A percentile compares a stretch with the other conserved stretches of the same genome.
These are phyloP conservation scores for Acacia crassicarpa DNA, from an alignment of 306 rosid species.

Conservation along the genomic window DNA sequence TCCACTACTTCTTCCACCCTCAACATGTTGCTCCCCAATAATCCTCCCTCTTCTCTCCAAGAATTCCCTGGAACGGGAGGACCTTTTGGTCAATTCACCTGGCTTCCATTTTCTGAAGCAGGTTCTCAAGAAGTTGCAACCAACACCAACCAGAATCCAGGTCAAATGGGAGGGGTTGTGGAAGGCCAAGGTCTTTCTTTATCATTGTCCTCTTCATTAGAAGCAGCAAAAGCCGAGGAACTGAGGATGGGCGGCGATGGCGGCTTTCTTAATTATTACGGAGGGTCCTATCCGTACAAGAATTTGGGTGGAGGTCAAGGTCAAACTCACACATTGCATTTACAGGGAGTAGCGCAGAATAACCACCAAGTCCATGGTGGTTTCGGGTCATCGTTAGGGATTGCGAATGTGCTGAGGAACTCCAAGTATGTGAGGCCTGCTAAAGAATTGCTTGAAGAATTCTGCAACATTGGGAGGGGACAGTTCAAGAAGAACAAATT, in stretches of 20 bases:
- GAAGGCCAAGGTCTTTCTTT: constrained; percentile 78
- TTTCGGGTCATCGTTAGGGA: constrained; percentile 56
- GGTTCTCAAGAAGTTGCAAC: constrained; percentile 35
- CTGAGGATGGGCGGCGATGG: constrained; percentile 47
- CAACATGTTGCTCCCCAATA: constrained; percentile 77
- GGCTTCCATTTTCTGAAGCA: constrained; percentile 44
- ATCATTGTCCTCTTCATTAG: constrained; percentile 61
- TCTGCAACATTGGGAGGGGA: constrained; percentile 84
- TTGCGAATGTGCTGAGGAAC: constrained; percentile 66
- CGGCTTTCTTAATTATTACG: constrained; percentile 41
- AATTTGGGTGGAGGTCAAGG: constrained; percentile 21
- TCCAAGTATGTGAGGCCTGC: constrained; percentile 79
- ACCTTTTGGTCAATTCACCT: constrained; percentile 69
- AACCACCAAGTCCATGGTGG: constrained; percentile 48
- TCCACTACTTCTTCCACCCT: constrained; percentile 49
- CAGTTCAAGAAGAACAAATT: constrained; percentile 69
- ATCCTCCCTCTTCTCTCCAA: constrained; percentile 56
- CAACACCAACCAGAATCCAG: constrained; percentile 32
- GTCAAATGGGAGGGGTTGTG: constrained; percentile 40
- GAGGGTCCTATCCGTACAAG: constrained; percentile 47
- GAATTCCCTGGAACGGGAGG: constrained; percentile 41
- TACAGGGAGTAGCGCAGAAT: constrained; percentile 39
- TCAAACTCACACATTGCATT: constrained; percentile 38
- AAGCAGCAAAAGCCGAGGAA: constrained; percentile 75
- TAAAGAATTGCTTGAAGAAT: constrained; percentile 78